A percentile compares a stretch with the other conserved stretches of the same genome.
These are phyloP conservation scores for Vaucheria bursata DNA, from an alignment of 352 stramenopile species.

Conservation along the genomic window DNA sequence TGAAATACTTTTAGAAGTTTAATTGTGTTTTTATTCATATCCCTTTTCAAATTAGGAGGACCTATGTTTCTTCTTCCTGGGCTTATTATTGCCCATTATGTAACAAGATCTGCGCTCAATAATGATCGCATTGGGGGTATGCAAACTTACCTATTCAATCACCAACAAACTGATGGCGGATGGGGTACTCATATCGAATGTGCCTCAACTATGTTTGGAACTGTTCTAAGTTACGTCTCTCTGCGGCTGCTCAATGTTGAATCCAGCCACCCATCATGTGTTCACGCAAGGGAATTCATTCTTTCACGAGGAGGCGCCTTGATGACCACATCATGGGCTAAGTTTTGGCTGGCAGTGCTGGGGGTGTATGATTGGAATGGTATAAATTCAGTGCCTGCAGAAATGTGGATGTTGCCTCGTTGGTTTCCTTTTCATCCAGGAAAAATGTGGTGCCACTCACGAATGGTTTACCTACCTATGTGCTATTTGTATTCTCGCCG, in stretches of 20 bases:
- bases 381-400: slow-evolving; percentile 66
- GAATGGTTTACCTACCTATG: slow-evolving; percentile 90
- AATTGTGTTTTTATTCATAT: no score
- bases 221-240: slow-evolving; percentile 68
- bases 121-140: slow-evolving; percentile 50
- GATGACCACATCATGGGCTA: slow-evolving; percentile 72
- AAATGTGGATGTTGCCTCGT: slow-evolving; percentile 77
- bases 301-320: slow-evolving; percentile 63
- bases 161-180: slow-evolving; percentile 75
- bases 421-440: slow-evolving; percentile 81
- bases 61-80: slow-evolving; percentile 79
- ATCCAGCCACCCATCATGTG: slow-evolving; percentile 47
- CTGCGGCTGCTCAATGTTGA: slow-evolving; percentile 61
- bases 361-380: slow-evolving; percentile 68
- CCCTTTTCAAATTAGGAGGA: slow-evolving; percentile 51
- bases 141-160: slow-evolving; percentile 65
- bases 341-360: slow-evolving; percentile 76
- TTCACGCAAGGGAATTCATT: slow-evolving; percentile 57
- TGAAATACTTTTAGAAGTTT: no score
- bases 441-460: slow-evolving; percentile 75
- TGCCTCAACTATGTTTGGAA: slow-evolving; percentile 78
- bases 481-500: slow-evolving; percentile 62
- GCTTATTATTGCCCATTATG: slow-evolving; percentile 65
- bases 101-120: slow-evolving; percentile 52
- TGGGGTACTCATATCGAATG: slow-evolving; percentile 83